Base-by-base conservation (phyloP, 2,329 filamentous ascomycete genomes). In the Pyrenophora seminiperda region DNA sequence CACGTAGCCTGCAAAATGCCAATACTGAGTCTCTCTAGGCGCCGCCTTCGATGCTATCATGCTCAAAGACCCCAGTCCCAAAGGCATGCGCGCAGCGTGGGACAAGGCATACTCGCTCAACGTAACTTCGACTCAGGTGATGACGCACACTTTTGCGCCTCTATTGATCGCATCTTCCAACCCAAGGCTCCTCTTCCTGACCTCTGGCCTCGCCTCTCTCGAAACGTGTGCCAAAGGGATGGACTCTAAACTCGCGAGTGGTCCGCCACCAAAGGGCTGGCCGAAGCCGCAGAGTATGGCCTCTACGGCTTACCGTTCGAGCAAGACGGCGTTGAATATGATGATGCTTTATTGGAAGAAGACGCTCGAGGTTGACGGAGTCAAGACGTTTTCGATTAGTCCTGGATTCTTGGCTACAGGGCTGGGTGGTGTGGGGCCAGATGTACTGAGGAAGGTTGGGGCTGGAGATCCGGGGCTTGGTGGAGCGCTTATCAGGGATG, bases 241-340 rank as follows among this genome's bases (percentile, higher is more conserved):
- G 38, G 3, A 58, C 62, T 2, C 59, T 62, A 31, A 61, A 70
- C 11, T 66, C 56, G 5, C 49, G 58, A 22, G 61, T 61, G 36
- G 47, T 37, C 27, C 58, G 38, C 40, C 69, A 59, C 66, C 71
- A 2, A 67, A 68, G 4, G 79, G 79, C 1, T 82, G 80, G 79
- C 79, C 79, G 1, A 81, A 81, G 62, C 54, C 58, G 3, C 31
- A 49, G 0, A 37, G 47, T 7, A 37, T 53, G 4, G 62, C 65
- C 17, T 61, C 60, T 9, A 58, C 73, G 1, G 65, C 66, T 10
- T 79, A 80, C 47, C 70, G 76, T 7, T 65, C 65, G 44, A 70
- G 68, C 22, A 81, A 81, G 64, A 70, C 73, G 4, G 79, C 73
- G 1, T 42, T 81, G 56, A 81, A 78, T 31, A 81, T 81, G 69